Evolutionary conservation across 768 basidiomycete genomes (phyloP).

Genomic region (Sutorius australiensis): DNA sequence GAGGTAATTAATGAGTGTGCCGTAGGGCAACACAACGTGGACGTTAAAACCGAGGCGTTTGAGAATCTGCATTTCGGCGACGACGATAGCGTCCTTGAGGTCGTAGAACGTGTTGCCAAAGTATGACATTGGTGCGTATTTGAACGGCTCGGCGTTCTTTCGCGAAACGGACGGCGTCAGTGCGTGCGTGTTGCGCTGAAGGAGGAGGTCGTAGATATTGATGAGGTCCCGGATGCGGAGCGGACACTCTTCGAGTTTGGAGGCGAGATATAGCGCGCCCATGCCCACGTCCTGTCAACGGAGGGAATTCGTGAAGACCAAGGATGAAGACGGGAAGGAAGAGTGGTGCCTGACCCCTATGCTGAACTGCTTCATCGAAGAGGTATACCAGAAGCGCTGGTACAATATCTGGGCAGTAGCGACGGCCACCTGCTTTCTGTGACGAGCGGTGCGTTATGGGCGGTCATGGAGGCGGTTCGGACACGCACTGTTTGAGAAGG

Average conservation of each 20-base stretch:
- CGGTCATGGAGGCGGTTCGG: not conserved
- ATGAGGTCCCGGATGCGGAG: constrained; percentile 90
- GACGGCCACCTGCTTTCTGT: constrained; percentile 92
- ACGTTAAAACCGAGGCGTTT: constrained; percentile 96
- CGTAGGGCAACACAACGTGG: constrained; percentile 89
- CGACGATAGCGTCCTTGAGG: constrained; percentile 88
- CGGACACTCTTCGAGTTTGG: constrained; percentile 90
- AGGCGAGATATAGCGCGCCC: constrained; percentile 84
- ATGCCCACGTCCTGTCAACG: constrained; percentile 72
- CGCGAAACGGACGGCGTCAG: constrained; percentile 25
- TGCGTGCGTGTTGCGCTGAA: constrained; percentile 66
- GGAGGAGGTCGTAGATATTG: constrained; percentile 87
- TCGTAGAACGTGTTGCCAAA: constrained; percentile 89
- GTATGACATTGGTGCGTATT: constrained; percentile 84
- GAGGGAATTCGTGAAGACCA: constrained; percentile 7
- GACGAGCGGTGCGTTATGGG: constrained; percentile 4
- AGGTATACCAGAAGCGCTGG: constrained; percentile 95
- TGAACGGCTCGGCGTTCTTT: constrained; percentile 39
- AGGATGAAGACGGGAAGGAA: constrained; percentile 3
- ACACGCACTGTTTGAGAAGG: constrained; percentile 78
- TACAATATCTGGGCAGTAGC: constrained; percentile 96
- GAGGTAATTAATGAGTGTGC: constrained; percentile 91
- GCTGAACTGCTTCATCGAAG: constrained; percentile 92
- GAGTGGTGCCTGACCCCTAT: constrained; percentile 64
- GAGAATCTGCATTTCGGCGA: constrained; percentile 95